These are phyloP conservation scores for Calonectria naviculata DNA, from an alignment of 2,329 filamentous ascomycete genomes.

Conservation along the genomic window DNA sequence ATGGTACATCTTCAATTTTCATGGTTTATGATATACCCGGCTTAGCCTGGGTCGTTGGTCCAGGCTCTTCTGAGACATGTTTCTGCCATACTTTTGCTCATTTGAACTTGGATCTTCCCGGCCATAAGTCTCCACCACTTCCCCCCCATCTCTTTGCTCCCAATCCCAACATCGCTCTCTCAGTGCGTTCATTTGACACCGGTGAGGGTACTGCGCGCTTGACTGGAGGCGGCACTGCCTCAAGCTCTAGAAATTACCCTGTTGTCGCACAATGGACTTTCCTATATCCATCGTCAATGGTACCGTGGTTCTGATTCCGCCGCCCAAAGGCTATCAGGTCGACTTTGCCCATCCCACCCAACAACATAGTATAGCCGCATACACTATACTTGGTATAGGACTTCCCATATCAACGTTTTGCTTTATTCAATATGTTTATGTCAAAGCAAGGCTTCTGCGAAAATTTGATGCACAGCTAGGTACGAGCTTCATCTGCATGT, in stretches of 20 bases:
- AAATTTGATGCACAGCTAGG: slow-evolving; percentile 9
- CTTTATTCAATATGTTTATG: slow-evolving; percentile 39
- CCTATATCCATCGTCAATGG: slow-evolving; percentile 35
- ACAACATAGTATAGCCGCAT: slow-evolving; percentile 25
- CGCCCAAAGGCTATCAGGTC: slow-evolving; percentile 42
- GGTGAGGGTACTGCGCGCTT: no score
- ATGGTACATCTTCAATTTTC: not conserved
- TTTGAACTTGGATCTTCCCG: not conserved
- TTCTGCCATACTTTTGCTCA: no score
- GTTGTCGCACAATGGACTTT: not conserved
- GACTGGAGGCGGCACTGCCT: no score
- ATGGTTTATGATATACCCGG: no score
- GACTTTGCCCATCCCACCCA: slow-evolving; percentile 43
- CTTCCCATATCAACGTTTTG: slow-evolving; percentile 24
- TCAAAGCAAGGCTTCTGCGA: slow-evolving; percentile 13
- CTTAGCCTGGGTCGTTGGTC: not conserved
- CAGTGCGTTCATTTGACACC: no score
- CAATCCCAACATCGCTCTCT: not conserved
- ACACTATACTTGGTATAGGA: slow-evolving; percentile 36
- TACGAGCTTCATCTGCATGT: not conserved
- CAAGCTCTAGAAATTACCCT: not conserved
- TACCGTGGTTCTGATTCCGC: slow-evolving; percentile 33
- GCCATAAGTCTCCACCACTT: not conserved
- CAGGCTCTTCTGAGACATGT: not conserved
- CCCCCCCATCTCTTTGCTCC: not conserved